phyloP scores from a whole-genome alignment of 148 eudicot genomes.

The Bassia scoparia region DNA sequence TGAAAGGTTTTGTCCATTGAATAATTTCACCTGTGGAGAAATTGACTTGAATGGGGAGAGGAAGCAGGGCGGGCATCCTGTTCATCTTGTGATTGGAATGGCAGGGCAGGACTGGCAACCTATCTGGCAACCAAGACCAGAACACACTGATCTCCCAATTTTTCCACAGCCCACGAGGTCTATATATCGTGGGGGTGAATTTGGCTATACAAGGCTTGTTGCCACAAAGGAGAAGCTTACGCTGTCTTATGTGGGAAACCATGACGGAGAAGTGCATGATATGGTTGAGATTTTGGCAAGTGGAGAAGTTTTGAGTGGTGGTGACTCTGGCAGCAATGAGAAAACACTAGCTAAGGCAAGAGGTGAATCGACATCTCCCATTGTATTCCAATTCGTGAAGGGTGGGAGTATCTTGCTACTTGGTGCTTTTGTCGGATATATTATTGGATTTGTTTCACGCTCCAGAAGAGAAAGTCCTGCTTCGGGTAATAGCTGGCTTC shows the following conservation, averaged over 20 bases:
- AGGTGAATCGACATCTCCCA: conserved; percentile 16
- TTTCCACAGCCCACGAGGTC: conserved; percentile 75
- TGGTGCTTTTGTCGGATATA: conserved; percentile 66
- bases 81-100: conserved; percentile 94
- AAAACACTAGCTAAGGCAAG: conserved; percentile 13
- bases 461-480: conserved; percentile 35
- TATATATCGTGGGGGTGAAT: conserved; percentile 76
- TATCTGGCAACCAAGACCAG: conserved; percentile 72
- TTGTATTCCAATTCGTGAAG: conserved; percentile 40
- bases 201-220: conserved; percentile 81
- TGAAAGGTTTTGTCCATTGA: conserved; percentile 89
- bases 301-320: conserved; percentile 56
- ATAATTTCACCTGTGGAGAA: conserved; percentile 70
- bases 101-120: conserved; percentile 97
- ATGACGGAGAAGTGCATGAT: conserved; percentile 95
- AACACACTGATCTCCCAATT: conserved; percentile 56
- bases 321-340: not conserved
- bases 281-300: conserved; percentile 70
- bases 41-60: conserved; percentile 35
- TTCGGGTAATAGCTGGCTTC: conserved; percentile 45
- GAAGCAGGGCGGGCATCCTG: conserved; percentile 47
- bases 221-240: conserved; percentile 79
- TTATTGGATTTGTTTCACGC: conserved; percentile 57
- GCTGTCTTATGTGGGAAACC: conserved; percentile 82
- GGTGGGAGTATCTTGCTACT: conserved; percentile 55